phyloP scores from a whole-genome alignment of 2,329 filamentous ascomycete species.

The Laburnicola sp. region DNA sequence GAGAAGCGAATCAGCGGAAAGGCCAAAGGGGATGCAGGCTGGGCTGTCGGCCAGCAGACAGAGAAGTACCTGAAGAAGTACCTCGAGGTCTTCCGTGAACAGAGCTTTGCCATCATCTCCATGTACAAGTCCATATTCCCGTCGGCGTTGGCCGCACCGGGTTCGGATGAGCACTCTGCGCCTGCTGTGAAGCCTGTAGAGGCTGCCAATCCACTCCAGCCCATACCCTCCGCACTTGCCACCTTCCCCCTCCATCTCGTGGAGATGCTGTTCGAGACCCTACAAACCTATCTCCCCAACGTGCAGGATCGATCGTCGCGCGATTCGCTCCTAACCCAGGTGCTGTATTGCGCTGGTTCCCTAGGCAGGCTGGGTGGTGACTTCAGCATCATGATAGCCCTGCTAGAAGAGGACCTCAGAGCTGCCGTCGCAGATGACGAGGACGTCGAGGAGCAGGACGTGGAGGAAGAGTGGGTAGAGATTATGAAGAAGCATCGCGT shows the following conservation, averaged over 20 bases:
- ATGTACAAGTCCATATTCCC: constrained; percentile 92
- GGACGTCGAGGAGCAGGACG: constrained; percentile 44
- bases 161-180: constrained; percentile 29
- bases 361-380: constrained; percentile 87
- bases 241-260: constrained; percentile 86
- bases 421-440: constrained; percentile 44
- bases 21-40: constrained; percentile 51
- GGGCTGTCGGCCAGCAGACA: constrained; percentile 82
- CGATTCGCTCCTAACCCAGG: constrained; percentile 88
- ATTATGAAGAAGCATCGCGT: constrained; percentile 86
- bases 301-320: constrained; percentile 77
- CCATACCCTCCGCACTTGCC: constrained; percentile 73
- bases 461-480: constrained; percentile 75
- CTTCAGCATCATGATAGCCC: constrained; percentile 83
- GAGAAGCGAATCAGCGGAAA: constrained; percentile 45
- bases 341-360: constrained; percentile 90
- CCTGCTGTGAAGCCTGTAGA: constrained; percentile 27
- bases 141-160: constrained; percentile 53
- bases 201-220: constrained; percentile 47
- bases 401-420: constrained; percentile 53
- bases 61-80: constrained; percentile 93
- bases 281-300: constrained; percentile 76
- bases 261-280: constrained; percentile 75
- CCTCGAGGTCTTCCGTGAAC: constrained; percentile 95
- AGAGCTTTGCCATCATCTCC: constrained; percentile 93